Evolutionary conservation across 768 basidiomycete species (phyloP).

Genomic region (Auriscalpium microsporum): DNA sequence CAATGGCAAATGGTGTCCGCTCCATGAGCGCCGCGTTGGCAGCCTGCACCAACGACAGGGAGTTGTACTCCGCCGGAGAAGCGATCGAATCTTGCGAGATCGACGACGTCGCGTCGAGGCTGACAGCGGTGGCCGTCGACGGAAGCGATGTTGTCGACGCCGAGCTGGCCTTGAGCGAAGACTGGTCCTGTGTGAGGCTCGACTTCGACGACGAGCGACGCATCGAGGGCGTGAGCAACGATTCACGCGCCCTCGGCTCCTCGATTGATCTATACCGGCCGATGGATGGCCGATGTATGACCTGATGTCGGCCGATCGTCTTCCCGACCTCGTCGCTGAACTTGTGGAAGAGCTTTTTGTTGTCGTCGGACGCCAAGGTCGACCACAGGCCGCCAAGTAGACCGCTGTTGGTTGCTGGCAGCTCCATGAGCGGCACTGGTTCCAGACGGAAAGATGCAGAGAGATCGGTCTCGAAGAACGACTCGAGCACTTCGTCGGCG

Average conservation of each 20-base stretch:
- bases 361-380: constrained; percentile 81
- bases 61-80: constrained; percentile 31
- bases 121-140: constrained; percentile 31
- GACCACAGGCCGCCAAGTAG: constrained; percentile 83
- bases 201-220: constrained; percentile 50
- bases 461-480: constrained; percentile 92
- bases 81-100: constrained; percentile 16
- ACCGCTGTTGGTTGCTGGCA: constrained; percentile 48
- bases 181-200: constrained; percentile 32
- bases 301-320: constrained; percentile 89
- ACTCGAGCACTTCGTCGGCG: constrained; percentile 92
- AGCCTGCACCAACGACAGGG: constrained; percentile 61
- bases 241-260: constrained; percentile 84
- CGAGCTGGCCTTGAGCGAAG: constrained; percentile 20
- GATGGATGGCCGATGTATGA: constrained; percentile 74
- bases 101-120: constrained; percentile 32
- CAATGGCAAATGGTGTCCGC: constrained; percentile 93
- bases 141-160: background rate
- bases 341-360: constrained; percentile 89
- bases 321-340: constrained; percentile 92
- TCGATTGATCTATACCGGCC: constrained; percentile 77
- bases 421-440: constrained; percentile 57
- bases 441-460: constrained; percentile 81
- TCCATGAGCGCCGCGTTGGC: constrained; percentile 84
- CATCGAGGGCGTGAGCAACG: constrained; percentile 67